Base-by-base conservation (phyloP, 2,329 filamentous ascomycete genomes). In the Plenodomus biglobosus region DNA sequence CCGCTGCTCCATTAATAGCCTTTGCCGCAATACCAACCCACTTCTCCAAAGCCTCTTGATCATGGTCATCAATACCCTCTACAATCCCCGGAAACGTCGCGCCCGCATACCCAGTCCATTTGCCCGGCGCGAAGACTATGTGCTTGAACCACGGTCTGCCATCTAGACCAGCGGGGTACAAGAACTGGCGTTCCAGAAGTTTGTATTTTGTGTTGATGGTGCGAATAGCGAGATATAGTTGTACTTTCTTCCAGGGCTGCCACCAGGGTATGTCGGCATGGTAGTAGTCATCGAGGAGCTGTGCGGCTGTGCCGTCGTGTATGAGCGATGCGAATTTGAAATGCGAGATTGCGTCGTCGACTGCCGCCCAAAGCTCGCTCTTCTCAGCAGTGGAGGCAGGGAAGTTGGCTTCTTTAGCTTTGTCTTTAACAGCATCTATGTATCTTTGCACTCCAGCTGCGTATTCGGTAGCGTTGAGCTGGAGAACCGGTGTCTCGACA, bases 31-130 rank as follows among this genome's bases (percentile, higher is more conserved):
- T 75, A 0, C 58, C 69, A 19, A 72, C 64, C 77, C 77, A 79
- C 58, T 68, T 76, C 46, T 58, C 52, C 8, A 74, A 62, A 5
- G 52, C 59, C 8, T 42, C 61, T 35, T 59, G 56, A 65, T 81
- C 74, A 1, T 70, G 68, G 38, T 75, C 78, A 21, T 85, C 80
- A 39, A 86, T 73, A 42, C 78, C 80, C 66, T 86, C 84, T 4
- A 85, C 79, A n/a, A 86, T 69, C 1, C 83, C 82, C 1, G 84
- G 84, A 59, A 82, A 86, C 8, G 83, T 85, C 3, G 80, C 84
- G 2, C 91, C 92, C 0, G 90, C 78, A 71, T 96, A 96, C 0
- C 92, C 92, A 0, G 90, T 96, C 90, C 91, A 95, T 40, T 92
- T 70, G 0, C 92, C 92, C 0, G 92, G 92, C 1, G 92, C 92